Base-by-base conservation (phyloP, 2,329 filamentous ascomycete species). In the Lomentospora prolificans region DNA sequence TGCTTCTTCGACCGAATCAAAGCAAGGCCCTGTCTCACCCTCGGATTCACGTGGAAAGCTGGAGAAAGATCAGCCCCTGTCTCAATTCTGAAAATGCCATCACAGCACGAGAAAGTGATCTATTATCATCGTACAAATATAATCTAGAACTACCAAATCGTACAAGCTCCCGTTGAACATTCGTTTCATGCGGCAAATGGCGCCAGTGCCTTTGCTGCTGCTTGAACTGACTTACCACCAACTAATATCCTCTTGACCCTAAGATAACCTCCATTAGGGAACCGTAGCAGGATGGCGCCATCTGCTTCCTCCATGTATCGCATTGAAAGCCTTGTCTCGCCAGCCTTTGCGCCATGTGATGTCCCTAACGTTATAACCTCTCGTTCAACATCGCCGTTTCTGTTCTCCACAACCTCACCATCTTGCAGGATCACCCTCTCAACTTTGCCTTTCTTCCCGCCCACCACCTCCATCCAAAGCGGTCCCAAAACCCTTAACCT, bases 401-500 rank as follows among this genome's bases (percentile, higher is more conserved):
- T n/a, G 3, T 31, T 50, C 27, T 46, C 56, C 14, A 31, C 51
- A 17, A 51, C 53, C 8, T 10, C 46, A 3, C 25, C 54, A 12
- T 57, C 51, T 50, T 25, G 9, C 19, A 58, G 50, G 25, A 33
- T 33, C 39, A 50, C 53, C 53, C 53, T 48, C 41, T 33, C 27
- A 19, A 55, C 19, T 8, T 33, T 24, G n/a, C 33, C 22, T 7
- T 27, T 51, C 30, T 48, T 41, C 9, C 25, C 22, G 4, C 19
- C 24, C 14, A 54, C 25, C 14, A 57, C 51, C 48, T 62, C 63
- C 55, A 73, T 85, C 88, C 89, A 95, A 4, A 89, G 67, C 3
- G 81, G 72, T 0, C 84, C 84, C 12, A 92, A 71, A 0, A 85
- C 83, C 7, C 78, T 75, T 53, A 80, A 72, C 4, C 80, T 75